A percentile compares a stretch with the other conserved stretches of the same genome.
phyloP scores from a whole-genome alignment of 1,139 yeast species.

The Yamadazyma jaroonii region DNA sequence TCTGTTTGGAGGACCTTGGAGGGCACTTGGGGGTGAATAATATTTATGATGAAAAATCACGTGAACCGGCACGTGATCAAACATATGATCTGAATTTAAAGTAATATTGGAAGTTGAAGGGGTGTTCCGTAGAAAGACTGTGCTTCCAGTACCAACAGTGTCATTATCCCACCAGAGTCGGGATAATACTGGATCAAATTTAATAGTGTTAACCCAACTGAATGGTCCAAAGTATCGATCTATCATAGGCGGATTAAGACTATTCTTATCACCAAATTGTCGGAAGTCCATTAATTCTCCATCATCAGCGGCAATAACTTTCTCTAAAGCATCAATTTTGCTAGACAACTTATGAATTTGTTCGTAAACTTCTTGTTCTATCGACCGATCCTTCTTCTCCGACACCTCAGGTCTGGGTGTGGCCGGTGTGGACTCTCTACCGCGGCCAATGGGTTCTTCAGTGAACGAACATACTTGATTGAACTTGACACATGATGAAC shows the following conservation, averaged over 20 bases:
- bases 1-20: no score
- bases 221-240: slow-evolving; percentile 31
- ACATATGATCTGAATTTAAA: no score
- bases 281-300: no score
- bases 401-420: neutral
- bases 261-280: no score
- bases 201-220: slow-evolving; percentile 31
- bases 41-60: neutral
- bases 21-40: neutral
- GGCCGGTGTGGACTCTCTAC: neutral
- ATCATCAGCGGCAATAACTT: no score
- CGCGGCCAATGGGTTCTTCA: neutral
- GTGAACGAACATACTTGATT: slow-evolving; percentile 22
- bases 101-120: no score
- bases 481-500: slow-evolving; percentile 36
- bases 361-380: no score
- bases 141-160: no score
- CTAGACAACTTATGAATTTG: no score
- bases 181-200: slow-evolving; percentile 22
- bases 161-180: slow-evolving; percentile 13
- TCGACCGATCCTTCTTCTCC: neutral
- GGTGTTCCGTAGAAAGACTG: no score
- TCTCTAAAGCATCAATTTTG: no score
- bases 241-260: slow-evolving; percentile 1
- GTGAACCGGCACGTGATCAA: neutral